Evolutionary conservation across 768 basidiomycete species (phyloP).

Genomic region (Mycena venus): DNA sequence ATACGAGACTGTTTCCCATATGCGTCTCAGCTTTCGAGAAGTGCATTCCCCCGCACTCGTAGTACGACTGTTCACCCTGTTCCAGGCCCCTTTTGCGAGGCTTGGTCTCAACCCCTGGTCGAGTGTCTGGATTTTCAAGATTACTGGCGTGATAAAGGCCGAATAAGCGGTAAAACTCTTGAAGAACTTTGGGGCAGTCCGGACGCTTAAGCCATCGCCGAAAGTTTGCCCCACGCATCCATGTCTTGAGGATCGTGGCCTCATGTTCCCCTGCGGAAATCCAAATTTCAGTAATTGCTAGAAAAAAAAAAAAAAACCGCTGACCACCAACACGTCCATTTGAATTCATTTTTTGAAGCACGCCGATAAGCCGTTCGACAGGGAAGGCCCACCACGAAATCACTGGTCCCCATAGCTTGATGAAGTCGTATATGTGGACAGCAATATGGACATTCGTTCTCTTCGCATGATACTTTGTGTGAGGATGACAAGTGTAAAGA

Average conservation of each 20-base stretch:
- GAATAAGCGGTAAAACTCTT: conserved; percentile 11
- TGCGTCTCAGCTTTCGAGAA: conserved; percentile 13
- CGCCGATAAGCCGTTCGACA: conserved; percentile 53
- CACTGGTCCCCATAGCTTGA: conserved; percentile 48
- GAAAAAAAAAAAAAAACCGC: background rate
- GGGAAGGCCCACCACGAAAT: too few species aligned
- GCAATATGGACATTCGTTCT: conserved; percentile 18
- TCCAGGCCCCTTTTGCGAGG: background rate
- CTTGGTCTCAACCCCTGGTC: background rate
- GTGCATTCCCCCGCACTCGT: background rate
- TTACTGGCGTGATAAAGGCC: conserved; percentile 6
- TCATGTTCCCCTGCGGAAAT: conserved; percentile 13
- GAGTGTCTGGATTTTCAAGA: background rate
- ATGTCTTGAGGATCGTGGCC: conserved; percentile 14
- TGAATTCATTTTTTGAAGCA: conserved; percentile 45
- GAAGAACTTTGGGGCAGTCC: conserved; percentile 25
- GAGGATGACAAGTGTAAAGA: conserved; percentile 39
- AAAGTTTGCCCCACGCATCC: conserved; percentile 22
- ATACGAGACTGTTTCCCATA: conserved; percentile 15
- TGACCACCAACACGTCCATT: conserved; percentile 47
- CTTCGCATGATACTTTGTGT: conserved; percentile 23
- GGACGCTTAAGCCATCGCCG: conserved; percentile 33
- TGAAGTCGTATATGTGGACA: conserved; percentile 50
- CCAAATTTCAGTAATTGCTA: background rate
- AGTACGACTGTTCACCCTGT: background rate